Conservation (phyloP, 2,329 filamentous ascomycete genomes). For the Aspergillus fructus region DNA sequence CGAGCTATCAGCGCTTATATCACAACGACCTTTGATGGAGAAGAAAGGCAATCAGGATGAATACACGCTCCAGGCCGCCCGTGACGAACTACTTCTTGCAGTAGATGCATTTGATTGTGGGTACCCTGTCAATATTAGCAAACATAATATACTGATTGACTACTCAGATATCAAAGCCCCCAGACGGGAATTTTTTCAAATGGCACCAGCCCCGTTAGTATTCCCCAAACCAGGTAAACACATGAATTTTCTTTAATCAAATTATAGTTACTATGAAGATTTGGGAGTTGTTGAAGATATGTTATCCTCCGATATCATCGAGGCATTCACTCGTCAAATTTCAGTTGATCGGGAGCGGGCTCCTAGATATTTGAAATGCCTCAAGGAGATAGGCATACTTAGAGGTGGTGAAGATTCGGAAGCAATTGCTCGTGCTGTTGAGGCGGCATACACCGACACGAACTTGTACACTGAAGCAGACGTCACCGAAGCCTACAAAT, state of each 20-base stretch:
- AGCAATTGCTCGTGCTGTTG: constrained; percentile 58
- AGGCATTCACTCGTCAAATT: constrained; percentile 62
- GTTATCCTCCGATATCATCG: constrained; percentile 59
- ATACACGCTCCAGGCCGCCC: constrained; percentile 34
- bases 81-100: constrained; percentile 39
- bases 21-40: constrained; percentile 42
- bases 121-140: constrained; percentile 13
- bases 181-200: constrained; percentile 29
- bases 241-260: constrained; percentile 1
- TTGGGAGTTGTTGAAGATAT: constrained; percentile 64
- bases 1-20: constrained; percentile 57
- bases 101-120: constrained; percentile 36
- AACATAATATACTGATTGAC: constrained; percentile 15
- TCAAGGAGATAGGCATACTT: constrained; percentile 59
- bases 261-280: constrained; percentile 56
- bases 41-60: constrained; percentile 35
- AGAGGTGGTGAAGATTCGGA: constrained; percentile 51
- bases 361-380: constrained; percentile 64
- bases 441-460: constrained; percentile 58
- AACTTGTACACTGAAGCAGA: constrained; percentile 55
- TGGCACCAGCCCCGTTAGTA: constrained; percentile 35
- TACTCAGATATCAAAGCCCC: constrained; percentile 29
- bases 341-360: constrained; percentile 54
- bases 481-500: constrained; percentile 57
- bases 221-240: not conserved